A percentile compares a stretch with the other conserved stretches of the same genome.
These are phyloP conservation scores for Neoboletus subvelutipes DNA, from an alignment of 768 basidiomycete genomes.

Conservation along the genomic window DNA sequence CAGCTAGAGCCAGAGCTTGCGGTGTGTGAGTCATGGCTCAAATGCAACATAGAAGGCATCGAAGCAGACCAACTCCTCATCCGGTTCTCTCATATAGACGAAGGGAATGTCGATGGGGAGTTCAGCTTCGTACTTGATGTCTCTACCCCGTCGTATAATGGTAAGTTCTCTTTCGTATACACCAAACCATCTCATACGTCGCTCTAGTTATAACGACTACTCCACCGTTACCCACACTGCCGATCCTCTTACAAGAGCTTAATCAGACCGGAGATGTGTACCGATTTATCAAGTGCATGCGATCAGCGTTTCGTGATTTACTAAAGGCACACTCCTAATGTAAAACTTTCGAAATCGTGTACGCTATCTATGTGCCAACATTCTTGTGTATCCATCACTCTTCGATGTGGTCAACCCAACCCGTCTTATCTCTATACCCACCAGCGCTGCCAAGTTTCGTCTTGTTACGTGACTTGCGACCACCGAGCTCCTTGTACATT, in stretches of 20 bases:
- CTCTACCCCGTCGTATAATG: constrained; percentile 58
- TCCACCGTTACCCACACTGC: constrained; percentile 64
- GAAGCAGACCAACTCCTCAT: constrained; percentile 70
- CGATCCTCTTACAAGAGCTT: constrained; percentile 66
- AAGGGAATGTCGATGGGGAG: constrained; percentile 55
- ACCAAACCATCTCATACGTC: neutral
- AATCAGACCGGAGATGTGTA: constrained; percentile 71
- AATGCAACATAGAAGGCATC: constrained; percentile 76
- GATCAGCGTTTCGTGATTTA: constrained; percentile 49
- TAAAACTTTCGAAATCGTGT: neutral
- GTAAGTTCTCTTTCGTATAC: constrained; percentile 38
- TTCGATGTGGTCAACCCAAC: constrained; percentile 54
- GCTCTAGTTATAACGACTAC: constrained; percentile 73
- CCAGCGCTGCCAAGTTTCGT: constrained; percentile 66
- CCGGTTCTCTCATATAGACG: constrained; percentile 68
- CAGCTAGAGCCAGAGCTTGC: constrained; percentile 54
- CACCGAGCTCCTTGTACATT: constrained; percentile 88
- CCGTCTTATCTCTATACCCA: constrained; percentile 72
- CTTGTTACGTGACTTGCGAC: constrained; percentile 77
- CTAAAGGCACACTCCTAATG: constrained; percentile 8
- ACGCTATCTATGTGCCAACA: neutral
- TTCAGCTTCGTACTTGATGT: constrained; percentile 79
- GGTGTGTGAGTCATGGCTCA: constrained; percentile 54
- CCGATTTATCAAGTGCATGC: constrained; percentile 64
- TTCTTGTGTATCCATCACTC: constrained; percentile 13